Conservation (phyloP, 1,284 basidiomycete genomes). For the Puccinia novopanici region DNA sequence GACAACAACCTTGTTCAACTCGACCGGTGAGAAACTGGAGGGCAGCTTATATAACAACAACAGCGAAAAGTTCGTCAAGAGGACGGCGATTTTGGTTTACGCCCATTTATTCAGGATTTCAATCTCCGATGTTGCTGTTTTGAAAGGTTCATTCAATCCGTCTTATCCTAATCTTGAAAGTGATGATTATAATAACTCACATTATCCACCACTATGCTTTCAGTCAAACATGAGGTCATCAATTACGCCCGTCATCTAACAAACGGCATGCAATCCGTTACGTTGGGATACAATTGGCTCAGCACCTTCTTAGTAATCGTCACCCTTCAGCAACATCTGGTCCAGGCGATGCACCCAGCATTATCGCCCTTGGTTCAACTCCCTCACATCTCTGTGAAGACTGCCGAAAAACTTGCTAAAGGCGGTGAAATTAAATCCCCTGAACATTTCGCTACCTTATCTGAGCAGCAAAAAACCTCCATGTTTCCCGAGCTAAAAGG, state of each 20-base stretch:
- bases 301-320: constrained; percentile 74
- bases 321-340: constrained; percentile 78
- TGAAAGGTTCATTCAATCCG: constrained; percentile 65
- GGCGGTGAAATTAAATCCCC: constrained; percentile 58
- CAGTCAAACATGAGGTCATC: constrained; percentile 56
- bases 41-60: constrained; percentile 51
- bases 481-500: constrained; percentile 60
- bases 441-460: constrained; percentile 34
- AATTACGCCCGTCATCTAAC: constrained; percentile 61
- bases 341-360: constrained; percentile 75
- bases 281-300: constrained; percentile 88
- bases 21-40: constrained; percentile 53
- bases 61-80: constrained; percentile 58
- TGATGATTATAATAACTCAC: constrained; percentile 61
- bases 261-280: constrained; percentile 79
- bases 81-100: constrained; percentile 76
- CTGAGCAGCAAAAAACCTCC: constrained; percentile 63
- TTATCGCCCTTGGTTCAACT: constrained; percentile 69
- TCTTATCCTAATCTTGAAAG: constrained; percentile 62
- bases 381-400: constrained; percentile 67
- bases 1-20: constrained; percentile 61
- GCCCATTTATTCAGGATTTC: constrained; percentile 80
- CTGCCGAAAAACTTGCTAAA: constrained; percentile 63
- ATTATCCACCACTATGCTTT: background rate
- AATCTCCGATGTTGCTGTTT: constrained; percentile 65